These are phyloP conservation scores for Daedaleopsis nitida DNA, from an alignment of 768 basidiomycete species.

Conservation along the genomic window DNA sequence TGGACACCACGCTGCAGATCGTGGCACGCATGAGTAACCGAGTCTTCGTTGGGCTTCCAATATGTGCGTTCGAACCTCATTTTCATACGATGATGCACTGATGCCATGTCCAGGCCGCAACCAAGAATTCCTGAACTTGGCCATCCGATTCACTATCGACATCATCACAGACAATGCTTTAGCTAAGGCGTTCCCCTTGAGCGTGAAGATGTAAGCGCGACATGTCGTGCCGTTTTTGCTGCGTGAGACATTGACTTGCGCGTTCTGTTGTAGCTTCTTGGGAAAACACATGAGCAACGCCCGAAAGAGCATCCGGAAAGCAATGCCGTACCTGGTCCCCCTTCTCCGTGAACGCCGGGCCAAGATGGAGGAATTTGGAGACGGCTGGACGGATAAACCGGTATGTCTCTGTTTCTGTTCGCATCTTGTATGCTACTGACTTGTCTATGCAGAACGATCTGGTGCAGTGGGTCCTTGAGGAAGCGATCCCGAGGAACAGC, in stretches of 20 bases:
- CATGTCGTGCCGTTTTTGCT: conserved; percentile 10
- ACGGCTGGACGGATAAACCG: conserved; percentile 28
- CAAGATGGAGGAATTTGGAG: conserved; percentile 21
- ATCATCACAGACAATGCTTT: conserved; percentile 30
- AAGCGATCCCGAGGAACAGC: conserved; percentile 34
- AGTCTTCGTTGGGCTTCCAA: conserved; percentile 36
- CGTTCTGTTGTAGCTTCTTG: conserved; percentile 13
- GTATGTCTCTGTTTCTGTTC: conserved; percentile 15
- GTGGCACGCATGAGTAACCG: conserved; percentile 34
- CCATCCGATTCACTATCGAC: conserved; percentile 34
- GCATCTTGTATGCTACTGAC: neutral
- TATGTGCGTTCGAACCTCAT: conserved; percentile 28
- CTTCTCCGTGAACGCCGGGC: conserved; percentile 26
- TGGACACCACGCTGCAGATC: conserved; percentile 28
- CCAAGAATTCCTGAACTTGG: conserved; percentile 32
- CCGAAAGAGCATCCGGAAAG: conserved; percentile 9
- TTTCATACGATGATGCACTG: neutral
- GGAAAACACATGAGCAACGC: conserved; percentile 18
- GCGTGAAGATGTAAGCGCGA: conserved; percentile 35
- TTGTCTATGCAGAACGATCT: conserved; percentile 40
- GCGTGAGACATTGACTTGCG: neutral
- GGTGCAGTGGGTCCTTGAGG: conserved; percentile 47
- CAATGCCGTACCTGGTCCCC: conserved; percentile 17
- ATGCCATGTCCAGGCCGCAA: conserved; percentile 28
- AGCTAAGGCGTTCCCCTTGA: conserved; percentile 35